phyloP scores from a whole-genome alignment of 139 green algal genomes.

The Chlamydomonas sp. region DNA sequence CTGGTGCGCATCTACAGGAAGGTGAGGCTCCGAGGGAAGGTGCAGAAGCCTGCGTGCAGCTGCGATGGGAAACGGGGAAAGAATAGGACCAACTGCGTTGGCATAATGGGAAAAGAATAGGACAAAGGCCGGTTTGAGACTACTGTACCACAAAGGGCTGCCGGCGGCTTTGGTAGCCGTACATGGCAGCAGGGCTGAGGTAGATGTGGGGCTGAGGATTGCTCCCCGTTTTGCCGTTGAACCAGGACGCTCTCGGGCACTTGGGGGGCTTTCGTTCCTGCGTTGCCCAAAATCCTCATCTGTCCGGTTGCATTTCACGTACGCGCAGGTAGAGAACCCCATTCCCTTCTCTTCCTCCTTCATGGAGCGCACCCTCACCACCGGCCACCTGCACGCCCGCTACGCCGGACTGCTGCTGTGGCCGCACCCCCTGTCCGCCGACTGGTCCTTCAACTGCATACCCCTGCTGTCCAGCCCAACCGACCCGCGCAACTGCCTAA shows the following conservation, averaged over 20 bases:
- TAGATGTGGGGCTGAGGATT: no score
- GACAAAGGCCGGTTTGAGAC: no score
- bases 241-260: not conserved
- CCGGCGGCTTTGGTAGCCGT: no score
- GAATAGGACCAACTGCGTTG: no score
- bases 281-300: not conserved
- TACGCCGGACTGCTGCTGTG: conserved; percentile 75
- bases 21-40: conserved; percentile 40
- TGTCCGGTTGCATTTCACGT: not conserved
- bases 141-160: no score
- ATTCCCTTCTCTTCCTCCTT: conserved; percentile 68
- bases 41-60: no score
- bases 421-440: conserved; percentile 73
- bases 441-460: conserved; percentile 86
- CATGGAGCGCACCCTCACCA: conserved; percentile 55
- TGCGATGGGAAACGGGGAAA: no score
- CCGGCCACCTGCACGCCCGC: conserved; percentile 69
- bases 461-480: conserved; percentile 53
- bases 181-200: no score
- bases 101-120: no score
- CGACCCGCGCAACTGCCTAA: conserved; percentile 68
- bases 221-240: not conserved
- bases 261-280: not conserved
- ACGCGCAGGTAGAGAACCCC: conserved; percentile 83
- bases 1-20: conserved; percentile 84